Percentiles rank a stretch among this genome's conserved stretches.
Evolutionary conservation across 2,329 filamentous ascomycete species (phyloP).

Genomic region (Ceratocystis cacaofunesta): DNA sequence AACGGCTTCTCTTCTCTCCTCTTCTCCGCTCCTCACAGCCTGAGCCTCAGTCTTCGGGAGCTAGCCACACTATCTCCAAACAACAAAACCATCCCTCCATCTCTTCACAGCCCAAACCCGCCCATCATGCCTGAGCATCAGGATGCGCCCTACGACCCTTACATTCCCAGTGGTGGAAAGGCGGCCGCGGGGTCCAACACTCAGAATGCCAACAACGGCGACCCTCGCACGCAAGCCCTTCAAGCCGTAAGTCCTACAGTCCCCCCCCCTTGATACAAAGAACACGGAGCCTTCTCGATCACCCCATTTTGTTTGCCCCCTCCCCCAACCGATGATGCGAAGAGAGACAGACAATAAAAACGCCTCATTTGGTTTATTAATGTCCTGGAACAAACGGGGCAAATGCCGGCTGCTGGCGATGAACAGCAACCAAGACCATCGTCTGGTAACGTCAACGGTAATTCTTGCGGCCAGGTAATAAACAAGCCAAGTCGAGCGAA

Average conservation of each 20-base stretch:
- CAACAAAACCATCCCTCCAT: not conserved
- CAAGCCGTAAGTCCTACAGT: constrained; percentile 55
- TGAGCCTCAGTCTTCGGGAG: not conserved
- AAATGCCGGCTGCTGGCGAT: not conserved
- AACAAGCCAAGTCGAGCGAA: not conserved
- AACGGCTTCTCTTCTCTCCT: not conserved
- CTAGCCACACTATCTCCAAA: not conserved
- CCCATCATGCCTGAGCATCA: constrained; percentile 35
- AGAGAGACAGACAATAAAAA: not conserved
- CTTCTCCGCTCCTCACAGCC: constrained; percentile 5
- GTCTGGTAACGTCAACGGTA: not conserved
- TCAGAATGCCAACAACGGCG: constrained; percentile 32
- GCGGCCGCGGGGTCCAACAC: constrained; percentile 25
- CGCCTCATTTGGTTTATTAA: not conserved
- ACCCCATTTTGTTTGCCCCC: not conserved
- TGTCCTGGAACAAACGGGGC: not conserved
- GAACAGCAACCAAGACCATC: not conserved
- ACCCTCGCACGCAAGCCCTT: constrained; percentile 46
- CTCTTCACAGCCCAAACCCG: constrained; percentile 5
- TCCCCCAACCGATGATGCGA: not conserved
- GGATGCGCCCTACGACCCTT: constrained; percentile 67
- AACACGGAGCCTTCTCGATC: not conserved
- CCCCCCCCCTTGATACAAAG: not conserved
- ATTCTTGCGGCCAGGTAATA: not conserved
- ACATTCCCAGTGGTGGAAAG: constrained; percentile 50